A percentile compares a stretch with the other conserved stretches of the same genome.
phyloP scores from a whole-genome alignment of 495 filamentous ascomycete species.

The Neurospora cerealis region DNA sequence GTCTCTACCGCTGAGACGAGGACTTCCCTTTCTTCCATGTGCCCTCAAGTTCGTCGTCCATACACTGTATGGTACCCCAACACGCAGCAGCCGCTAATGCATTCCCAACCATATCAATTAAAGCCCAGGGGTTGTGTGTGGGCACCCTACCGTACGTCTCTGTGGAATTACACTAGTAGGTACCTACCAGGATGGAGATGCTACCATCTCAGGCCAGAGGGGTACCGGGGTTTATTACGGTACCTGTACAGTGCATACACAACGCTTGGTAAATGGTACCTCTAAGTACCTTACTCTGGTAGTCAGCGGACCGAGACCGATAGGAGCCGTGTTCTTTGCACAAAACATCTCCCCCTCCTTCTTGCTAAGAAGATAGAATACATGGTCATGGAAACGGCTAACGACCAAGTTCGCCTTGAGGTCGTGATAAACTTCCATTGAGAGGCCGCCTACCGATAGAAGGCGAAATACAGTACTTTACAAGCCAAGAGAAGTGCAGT shows the following conservation, averaged over 20 bases:
- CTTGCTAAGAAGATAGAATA: not conserved
- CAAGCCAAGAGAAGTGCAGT: not conserved
- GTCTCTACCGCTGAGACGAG: not conserved
- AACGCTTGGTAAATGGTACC: not conserved
- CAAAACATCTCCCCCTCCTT: not conserved
- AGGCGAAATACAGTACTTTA: not conserved
- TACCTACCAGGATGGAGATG: not conserved
- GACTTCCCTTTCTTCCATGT: not conserved
- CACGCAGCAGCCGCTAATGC: constrained; percentile 17
- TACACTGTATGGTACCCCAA: constrained; percentile 1
- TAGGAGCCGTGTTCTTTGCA: not conserved
- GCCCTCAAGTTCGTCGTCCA: not conserved
- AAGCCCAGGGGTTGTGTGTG: not conserved
- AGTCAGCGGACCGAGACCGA: not conserved
- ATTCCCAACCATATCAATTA: constrained; percentile 13
- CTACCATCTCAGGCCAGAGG: not conserved
- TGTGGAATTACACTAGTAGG: not conserved
- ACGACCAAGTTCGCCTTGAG: not conserved
- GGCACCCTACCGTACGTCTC: not conserved
- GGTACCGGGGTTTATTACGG: not conserved
- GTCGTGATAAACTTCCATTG: not conserved
- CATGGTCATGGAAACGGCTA: not conserved
- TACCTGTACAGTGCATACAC: not conserved
- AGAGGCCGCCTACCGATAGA: not conserved
- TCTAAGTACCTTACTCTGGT: not conserved